Evolutionary conservation across 345 rosid genomes (phyloP).

Genomic region (Mallotus nudiflorus): DNA sequence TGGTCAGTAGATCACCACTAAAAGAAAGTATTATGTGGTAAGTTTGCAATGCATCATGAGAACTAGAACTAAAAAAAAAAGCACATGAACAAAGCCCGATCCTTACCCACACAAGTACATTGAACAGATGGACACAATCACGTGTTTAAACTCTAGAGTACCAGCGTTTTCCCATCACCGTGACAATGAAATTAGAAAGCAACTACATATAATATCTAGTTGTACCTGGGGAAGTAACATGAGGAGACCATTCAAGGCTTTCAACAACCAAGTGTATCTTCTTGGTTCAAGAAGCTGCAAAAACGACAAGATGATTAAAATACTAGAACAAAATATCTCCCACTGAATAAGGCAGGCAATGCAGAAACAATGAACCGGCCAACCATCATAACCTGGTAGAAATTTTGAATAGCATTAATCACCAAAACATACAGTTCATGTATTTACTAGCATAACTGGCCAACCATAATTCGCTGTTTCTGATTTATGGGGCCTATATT

Average conservation of each 20-base stretch:
- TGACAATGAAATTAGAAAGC: not conserved
- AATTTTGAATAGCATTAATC: not conserved
- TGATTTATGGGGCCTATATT: too few species aligned
- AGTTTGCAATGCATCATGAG: not conserved
- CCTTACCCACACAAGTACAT: not conserved
- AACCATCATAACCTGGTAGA: not conserved
- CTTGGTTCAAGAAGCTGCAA: constrained; percentile 95
- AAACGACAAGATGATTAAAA: constrained; percentile 20
- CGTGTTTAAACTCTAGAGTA: not conserved
- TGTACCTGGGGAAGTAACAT: constrained; percentile 99
- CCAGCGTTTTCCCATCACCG: not conserved
- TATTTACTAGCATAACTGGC: not conserved
- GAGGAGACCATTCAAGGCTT: constrained; percentile 91
- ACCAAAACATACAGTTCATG: not conserved
- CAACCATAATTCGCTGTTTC: too few species aligned
- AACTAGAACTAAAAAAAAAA: not conserved
- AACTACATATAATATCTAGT: not conserved
- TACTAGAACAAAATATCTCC: not conserved
- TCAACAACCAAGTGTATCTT: constrained; percentile 80
- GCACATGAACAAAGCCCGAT: not conserved
- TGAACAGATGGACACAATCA: too few species aligned
- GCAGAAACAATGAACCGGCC: constrained; percentile 1
- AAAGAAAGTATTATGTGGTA: not conserved
- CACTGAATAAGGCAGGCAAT: constrained; percentile 5
- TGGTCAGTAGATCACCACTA: not conserved